A percentile compares a stretch with the other conserved stretches of the same genome.
phyloP scores from a whole-genome alignment of 2,329 filamentous ascomycete genomes.

The Tolypocladium nubicola region DNA sequence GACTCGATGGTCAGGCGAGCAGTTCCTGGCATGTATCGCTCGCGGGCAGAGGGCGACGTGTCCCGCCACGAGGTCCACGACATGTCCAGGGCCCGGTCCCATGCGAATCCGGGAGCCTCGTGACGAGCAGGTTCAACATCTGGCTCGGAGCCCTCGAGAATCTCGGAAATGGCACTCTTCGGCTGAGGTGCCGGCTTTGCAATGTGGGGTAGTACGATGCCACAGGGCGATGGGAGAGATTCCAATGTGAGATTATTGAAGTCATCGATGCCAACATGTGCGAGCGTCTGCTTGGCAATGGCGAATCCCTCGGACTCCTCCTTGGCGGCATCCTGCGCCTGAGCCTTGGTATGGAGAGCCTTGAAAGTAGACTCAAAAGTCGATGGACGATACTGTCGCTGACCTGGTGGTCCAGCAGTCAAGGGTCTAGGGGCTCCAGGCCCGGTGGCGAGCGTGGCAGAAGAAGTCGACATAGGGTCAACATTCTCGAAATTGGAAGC shows the following conservation, averaged over 20 bases:
- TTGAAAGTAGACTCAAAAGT: slow-evolving; percentile 28
- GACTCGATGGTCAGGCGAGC: not conserved
- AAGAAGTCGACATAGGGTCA: not conserved
- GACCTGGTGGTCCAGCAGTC: slow-evolving; percentile 44
- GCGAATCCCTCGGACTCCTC: slow-evolving; percentile 14
- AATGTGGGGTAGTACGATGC: not conserved
- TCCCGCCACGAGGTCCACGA: not conserved
- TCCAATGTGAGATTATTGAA: not conserved
- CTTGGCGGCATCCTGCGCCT: slow-evolving; percentile 10
- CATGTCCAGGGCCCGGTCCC: not conserved
- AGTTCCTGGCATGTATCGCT: not conserved
- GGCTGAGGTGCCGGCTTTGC: not conserved
- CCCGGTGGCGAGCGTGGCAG: slow-evolving; percentile 16
- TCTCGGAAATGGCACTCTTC: not conserved
- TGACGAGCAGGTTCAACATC: not conserved
- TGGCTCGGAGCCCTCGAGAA: not conserved
- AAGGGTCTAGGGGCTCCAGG: slow-evolving; percentile 37
- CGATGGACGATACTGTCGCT: slow-evolving; percentile 36
- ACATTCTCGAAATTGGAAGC: not conserved
- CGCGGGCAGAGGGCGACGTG: not conserved
- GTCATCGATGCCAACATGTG: slow-evolving; percentile 12
- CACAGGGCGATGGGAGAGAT: not conserved
- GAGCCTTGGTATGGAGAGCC: slow-evolving; percentile 16
- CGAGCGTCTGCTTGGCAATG: slow-evolving; percentile 11
- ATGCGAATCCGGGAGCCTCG: not conserved